Evolutionary conservation across 129 eudicot species (phyloP).

Genomic region (Flaveria ramosissima): DNA sequence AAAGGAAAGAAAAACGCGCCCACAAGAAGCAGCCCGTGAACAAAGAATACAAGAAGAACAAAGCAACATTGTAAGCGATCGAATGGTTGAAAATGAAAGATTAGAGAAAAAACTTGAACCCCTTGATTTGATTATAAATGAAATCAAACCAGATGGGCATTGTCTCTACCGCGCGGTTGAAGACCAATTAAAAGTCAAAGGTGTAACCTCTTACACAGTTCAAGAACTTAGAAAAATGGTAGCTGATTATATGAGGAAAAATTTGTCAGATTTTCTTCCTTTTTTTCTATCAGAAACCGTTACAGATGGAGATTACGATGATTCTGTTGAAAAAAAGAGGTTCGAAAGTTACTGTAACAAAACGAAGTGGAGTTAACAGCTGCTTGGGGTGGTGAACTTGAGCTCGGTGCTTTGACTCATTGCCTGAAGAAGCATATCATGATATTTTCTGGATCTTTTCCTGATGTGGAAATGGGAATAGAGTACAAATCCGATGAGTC

Average conservation of each 20-base stretch:
- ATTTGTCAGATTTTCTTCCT: conserved; percentile 69
- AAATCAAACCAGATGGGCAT: conserved; percentile 94
- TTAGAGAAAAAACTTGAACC: conserved; percentile 76
- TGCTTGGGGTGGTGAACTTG: conserved; percentile 98
- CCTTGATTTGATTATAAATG: conserved; percentile 55
- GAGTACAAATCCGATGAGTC: conserved; percentile 68
- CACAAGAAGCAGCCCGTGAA: conserved; percentile 89
- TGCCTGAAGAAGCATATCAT: conserved; percentile 80
- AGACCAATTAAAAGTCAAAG: conserved; percentile 64
- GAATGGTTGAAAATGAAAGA: conserved; percentile 59
- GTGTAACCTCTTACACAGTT: conserved; percentile 55
- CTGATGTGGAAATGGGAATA: conserved; percentile 98
- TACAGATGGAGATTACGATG: conserved; percentile 56
- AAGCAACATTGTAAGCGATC: conserved; percentile 66
- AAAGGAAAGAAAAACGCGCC: conserved; percentile 80
- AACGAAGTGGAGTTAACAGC: conserved; percentile 87
- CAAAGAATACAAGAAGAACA: conserved; percentile 92
- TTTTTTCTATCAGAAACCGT: conserved; percentile 70
- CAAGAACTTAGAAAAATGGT: conserved; percentile 84
- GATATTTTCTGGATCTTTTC: conserved; percentile 90
- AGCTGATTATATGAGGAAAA: conserved; percentile 77
- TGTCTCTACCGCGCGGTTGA: conserved; percentile 95
- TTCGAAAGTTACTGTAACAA: conserved; percentile 88
- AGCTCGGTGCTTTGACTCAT: conserved; percentile 44
- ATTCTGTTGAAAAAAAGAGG: conserved; percentile 47